Base-by-base conservation (phyloP, 768 basidiomycete species). In the Tricholoma terreum region DNA sequence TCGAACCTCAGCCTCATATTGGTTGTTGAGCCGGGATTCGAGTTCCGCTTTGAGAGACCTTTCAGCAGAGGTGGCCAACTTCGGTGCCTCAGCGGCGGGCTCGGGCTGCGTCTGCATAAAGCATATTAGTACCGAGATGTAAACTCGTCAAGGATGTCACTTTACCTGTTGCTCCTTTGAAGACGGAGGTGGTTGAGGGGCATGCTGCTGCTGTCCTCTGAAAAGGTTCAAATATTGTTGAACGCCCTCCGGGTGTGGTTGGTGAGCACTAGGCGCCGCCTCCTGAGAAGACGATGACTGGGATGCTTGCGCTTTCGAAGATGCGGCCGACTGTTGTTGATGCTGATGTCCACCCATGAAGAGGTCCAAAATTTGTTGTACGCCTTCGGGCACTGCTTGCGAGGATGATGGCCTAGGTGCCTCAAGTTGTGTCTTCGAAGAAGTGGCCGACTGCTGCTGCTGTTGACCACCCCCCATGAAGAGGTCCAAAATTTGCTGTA, bases 1-100 rank as follows among this genome's bases (percentile, higher is more conserved):
- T n/a, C 66, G 67, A 38, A 74, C 66, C 61, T 76, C 75, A 12
- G 64, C 58, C 12, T 66, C 62, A 14, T 65, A 59, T 49, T 74
- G 70, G 21, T 65, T 67, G 50, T 68, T 61, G 10, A 72, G 62
- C 22, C 73, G 71, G 21, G 67, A 54, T 56, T 72, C 69, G 8
- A 75, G 70, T 51, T 73, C 64, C 30, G 70, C 64, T 58, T 68
- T 73, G 19, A 74, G 59, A 8, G 60, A 60, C 5, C 49, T 35
- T 46, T 58, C 50, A 14, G 17, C 17, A 17, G 40, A 52, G 31
- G 50, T 30, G 11, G 7, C 12, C 19, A 36, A 45, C 48, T 62
- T 54, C 30, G 53, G 30, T 19, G 36, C 42, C 33, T 42, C 51
- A 30, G 51, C 31, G 10, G 59, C 48, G 19, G 48, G 19, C 34